Base-by-base conservation (phyloP, 257 asterid species). In the Scutellaria baicalensis region DNA sequence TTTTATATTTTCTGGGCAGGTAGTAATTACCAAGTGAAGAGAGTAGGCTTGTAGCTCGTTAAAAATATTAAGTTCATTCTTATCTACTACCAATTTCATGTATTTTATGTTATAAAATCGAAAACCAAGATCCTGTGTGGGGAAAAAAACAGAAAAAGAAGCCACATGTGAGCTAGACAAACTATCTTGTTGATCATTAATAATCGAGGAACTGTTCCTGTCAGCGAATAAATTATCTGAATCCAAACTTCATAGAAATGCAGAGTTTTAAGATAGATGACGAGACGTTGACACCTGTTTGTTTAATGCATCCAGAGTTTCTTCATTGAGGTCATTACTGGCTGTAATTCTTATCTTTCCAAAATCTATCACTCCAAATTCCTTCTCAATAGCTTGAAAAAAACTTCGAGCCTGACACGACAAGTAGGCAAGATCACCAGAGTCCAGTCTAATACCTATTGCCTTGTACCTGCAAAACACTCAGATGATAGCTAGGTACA, bases 281-380 rank as follows among this genome's bases (percentile, higher is more conserved):
- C 55, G 64, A 14, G 45, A 44, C 63, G 40, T 27, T 72, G 49
- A 74, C 78, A 89, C 99, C 97, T 93, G 99, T 78, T 93, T 93
- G 85, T 93, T 93, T 71, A 93, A 82, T 35, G 94, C 97, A 83
- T 93, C 99, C 72, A 93, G 55, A 33, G 99, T 93, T 86, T 91
- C 99, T 81, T 93, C 99, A 79, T 91, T 91, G 71, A 93, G 97
- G 64, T 93, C 99, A 70, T 93, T 93, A 80, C 99, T 93, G 43
- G 99, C 99, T 4, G 97, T 89, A 64, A 93, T 91, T 72, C 78
- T 63, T 55, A 55, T 93, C 85, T 79, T 88, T 70, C 96, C 95
- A 75, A 93, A 93, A 65, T 66, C 84, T 31, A 73, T 68, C 73
- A 87, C 83, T 54, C 79, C 82, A 74, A 90, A 91, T 78, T 89